Evolutionary conservation across 208 protist species (phyloP).

Genomic region (Trypanosoma brucei): DNA sequence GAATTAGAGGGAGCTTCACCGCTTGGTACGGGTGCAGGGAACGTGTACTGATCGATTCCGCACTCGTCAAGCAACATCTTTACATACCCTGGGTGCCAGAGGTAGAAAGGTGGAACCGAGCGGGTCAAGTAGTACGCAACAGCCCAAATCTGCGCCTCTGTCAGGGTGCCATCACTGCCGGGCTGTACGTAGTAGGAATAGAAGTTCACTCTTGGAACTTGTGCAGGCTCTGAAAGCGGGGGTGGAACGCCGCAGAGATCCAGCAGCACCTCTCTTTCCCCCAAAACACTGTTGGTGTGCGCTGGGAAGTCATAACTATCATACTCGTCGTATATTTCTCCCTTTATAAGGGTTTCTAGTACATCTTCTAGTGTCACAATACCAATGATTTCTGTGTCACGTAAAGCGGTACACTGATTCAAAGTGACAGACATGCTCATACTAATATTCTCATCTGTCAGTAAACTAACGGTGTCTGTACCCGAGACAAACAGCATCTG

Average conservation of each 20-base stretch:
- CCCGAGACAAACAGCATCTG: conserved; percentile 83
- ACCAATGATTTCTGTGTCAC: conserved; percentile 36
- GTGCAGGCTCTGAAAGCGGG: conserved; percentile 39
- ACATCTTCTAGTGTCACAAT: conserved; percentile 88
- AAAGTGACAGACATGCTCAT: not conserved
- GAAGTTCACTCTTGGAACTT: conserved; percentile 76
- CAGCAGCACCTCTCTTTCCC: not conserved
- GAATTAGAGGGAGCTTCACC: too few species aligned
- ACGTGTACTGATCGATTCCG: conserved; percentile 53
- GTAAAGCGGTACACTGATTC: not conserved
- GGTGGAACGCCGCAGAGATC: conserved; percentile 10
- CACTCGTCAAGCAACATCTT: conserved; percentile 78
- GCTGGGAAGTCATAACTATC: conserved; percentile 44
- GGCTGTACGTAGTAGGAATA: conserved; percentile 84
- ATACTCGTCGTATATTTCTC: conserved; percentile 90
- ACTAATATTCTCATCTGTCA: not conserved
- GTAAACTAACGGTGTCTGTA: conserved; percentile 6
- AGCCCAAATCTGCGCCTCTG: conserved; percentile 81
- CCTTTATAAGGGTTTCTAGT: conserved; percentile 78
- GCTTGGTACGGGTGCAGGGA: not conserved
- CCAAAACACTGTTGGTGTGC: not conserved
- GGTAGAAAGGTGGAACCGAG: conserved; percentile 49
- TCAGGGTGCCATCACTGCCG: conserved; percentile 39
- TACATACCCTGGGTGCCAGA: conserved; percentile 69
- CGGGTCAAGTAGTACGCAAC: conserved; percentile 79